Conservation (phyloP, 768 basidiomycete species). For the Amanita phalloides region DNA sequence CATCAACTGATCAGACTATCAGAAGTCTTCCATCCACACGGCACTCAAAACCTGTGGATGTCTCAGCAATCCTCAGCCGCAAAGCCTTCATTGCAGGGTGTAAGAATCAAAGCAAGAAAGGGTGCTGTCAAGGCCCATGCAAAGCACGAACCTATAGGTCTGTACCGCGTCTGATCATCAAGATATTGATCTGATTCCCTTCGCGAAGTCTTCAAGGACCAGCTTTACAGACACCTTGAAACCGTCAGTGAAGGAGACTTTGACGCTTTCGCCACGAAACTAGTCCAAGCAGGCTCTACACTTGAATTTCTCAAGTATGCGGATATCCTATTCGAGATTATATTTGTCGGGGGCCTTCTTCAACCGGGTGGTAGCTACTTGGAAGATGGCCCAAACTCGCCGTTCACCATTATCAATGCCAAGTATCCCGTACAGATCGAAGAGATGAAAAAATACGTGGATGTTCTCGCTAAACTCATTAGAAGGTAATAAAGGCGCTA, state of each 20-base stretch:
- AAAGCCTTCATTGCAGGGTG: conserved; percentile 89
- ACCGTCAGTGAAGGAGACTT: conserved; percentile 73
- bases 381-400: conserved; percentile 78
- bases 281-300: conserved; percentile 84
- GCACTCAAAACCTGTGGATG: conserved; percentile 53
- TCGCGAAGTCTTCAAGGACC: conserved; percentile 76
- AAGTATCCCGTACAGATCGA: conserved; percentile 69
- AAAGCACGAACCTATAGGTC: conserved; percentile 84
- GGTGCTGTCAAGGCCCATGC: conserved; percentile 87
- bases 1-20: background rate
- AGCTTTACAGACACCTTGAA: conserved; percentile 86
- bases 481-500: conserved; percentile 49
- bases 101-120: conserved; percentile 89
- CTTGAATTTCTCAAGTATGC: conserved; percentile 98
- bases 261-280: conserved; percentile 70
- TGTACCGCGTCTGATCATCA: conserved; percentile 5
- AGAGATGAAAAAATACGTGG: conserved; percentile 88
- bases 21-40: conserved; percentile 1
- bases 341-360: conserved; percentile 91
- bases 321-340: conserved; percentile 91
- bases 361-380: conserved; percentile 92
- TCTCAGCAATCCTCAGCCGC: conserved; percentile 78
- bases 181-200: conserved; percentile 6
- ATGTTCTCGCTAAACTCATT: conserved; percentile 93
- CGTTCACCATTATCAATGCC: conserved; percentile 82